Conservation (phyloP, 139 green algal genomes). For the Chlorella vulgaris region DNA sequence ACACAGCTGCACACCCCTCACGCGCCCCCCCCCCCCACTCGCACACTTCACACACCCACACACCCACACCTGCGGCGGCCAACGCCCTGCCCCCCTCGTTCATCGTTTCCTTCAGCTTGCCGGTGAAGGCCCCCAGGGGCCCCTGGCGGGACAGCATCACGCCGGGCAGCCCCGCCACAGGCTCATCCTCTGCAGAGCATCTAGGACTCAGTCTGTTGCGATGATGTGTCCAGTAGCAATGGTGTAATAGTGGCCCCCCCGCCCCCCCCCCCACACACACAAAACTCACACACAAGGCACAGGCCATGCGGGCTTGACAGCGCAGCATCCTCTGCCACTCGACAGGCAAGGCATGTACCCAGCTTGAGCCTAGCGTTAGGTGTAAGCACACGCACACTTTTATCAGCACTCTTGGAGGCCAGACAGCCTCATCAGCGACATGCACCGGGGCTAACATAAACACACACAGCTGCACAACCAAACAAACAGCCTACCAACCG, state of each 20-base stretch:
- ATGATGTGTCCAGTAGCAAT: too few species aligned
- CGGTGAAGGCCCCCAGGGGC: constrained; percentile 16
- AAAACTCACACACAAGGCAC: not conserved
- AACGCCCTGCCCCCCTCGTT: not conserved
- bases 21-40: too few species aligned
- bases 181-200: constrained; percentile 26
- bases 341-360: too few species aligned
- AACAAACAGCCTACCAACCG: not conserved
- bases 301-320: not conserved
- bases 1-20: too few species aligned
- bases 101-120: not conserved
- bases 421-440: too few species aligned
- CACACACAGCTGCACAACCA: not conserved
- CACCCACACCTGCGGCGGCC: not conserved
- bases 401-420: too few species aligned
- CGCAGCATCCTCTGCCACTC: too few species aligned
- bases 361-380: too few species aligned
- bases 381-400: too few species aligned
- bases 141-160: constrained; percentile 27
- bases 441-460: not conserved
- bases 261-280: not conserved
- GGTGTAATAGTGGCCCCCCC: too few species aligned
- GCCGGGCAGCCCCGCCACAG: constrained; percentile 22
- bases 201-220: too few species aligned
- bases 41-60: too few species aligned